These are phyloP conservation scores for Lactarius pseudohatsudake DNA, from an alignment of 768 basidiomycete genomes.

Conservation along the genomic window DNA sequence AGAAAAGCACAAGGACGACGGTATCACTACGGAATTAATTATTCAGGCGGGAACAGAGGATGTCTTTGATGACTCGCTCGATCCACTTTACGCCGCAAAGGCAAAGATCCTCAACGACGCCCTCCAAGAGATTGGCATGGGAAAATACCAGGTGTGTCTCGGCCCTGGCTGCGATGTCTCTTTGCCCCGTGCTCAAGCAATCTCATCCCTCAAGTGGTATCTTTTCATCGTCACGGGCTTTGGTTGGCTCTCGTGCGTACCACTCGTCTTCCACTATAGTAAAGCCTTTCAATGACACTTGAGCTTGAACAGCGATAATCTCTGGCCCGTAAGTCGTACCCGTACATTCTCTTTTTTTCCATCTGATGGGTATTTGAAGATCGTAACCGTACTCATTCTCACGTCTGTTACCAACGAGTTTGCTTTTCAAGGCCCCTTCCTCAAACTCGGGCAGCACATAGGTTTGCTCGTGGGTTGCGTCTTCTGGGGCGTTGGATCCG, in stretches of 20 bases:
- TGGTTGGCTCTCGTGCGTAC: slow-evolving; percentile 70
- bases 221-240: slow-evolving; percentile 69
- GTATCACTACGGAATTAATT: not conserved
- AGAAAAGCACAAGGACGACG: not conserved
- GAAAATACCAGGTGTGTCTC: slow-evolving; percentile 49
- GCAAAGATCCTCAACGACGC: slow-evolving; percentile 47
- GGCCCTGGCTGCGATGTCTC: not conserved
- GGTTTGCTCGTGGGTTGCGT: slow-evolving; percentile 69
- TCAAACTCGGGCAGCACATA: slow-evolving; percentile 69
- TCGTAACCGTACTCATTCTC: slow-evolving; percentile 66
- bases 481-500: slow-evolving; percentile 67
- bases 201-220: slow-evolving; percentile 44
- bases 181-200: not conserved
- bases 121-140: slow-evolving; percentile 57
- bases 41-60: slow-evolving; percentile 12
- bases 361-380: slow-evolving; percentile 36
- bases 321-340: slow-evolving; percentile 58
- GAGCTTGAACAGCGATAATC: slow-evolving; percentile 53
- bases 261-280: not conserved
- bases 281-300: not conserved
- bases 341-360: not conserved
- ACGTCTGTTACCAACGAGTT: slow-evolving; percentile 67
- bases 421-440: slow-evolving; percentile 54
- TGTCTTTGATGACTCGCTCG: slow-evolving; percentile 29
- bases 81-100: slow-evolving; percentile 51